Evolutionary conservation across 2,329 filamentous ascomycete species (phyloP), one percentile per base, ranked within the genome.

Genomic region (Nannizzia gypsea): DNA sequence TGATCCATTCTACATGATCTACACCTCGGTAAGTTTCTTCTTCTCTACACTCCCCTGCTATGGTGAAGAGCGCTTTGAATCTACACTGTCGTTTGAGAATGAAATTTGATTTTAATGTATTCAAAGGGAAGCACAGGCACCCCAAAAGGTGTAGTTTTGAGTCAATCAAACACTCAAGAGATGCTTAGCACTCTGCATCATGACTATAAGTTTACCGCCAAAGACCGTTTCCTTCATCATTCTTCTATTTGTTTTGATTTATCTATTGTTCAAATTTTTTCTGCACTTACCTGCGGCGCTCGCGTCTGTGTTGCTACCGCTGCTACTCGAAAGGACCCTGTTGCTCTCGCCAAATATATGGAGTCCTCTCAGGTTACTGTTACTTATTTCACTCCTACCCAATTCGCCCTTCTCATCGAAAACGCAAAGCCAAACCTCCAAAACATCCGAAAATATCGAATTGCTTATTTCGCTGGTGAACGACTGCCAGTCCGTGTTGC

Each of bases 401-500:
- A 67, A 56, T 66, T 67, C 34, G 58, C 61, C 1, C 57, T 63
- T n/a, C 61, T 63, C 31, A 57, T 66, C 15, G 61, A 63, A 46
- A 62, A 65, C 42, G 63, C 61, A 5, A 60, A 56, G 15, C 60
- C 58, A 1, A 59, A 40, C 36, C 65, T 67, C 31, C 60, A 61
- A 6, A 59, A 61, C 40, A 48, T 59, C 40, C 55, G 57, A 38
- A 58, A 63, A 3, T 67, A 66, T 60, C 61, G 61, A 6, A 46
- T 58, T 31, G 63, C 63, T 15, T 65, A 63, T 38, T 59, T 61
- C 20, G 64, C 63, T 20, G 65, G 66, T 44, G 66, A 67, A 44
- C 44, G 59, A 34, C 57, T 67, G 26, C 62, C 61, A n/a, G 31
- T 24, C 80, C 85, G 54, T 83, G 81, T 11, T 72, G 85, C 31